phyloP scores from a whole-genome alignment of 2,329 filamentous ascomycete genomes.

The Fusarium beomiforme region DNA sequence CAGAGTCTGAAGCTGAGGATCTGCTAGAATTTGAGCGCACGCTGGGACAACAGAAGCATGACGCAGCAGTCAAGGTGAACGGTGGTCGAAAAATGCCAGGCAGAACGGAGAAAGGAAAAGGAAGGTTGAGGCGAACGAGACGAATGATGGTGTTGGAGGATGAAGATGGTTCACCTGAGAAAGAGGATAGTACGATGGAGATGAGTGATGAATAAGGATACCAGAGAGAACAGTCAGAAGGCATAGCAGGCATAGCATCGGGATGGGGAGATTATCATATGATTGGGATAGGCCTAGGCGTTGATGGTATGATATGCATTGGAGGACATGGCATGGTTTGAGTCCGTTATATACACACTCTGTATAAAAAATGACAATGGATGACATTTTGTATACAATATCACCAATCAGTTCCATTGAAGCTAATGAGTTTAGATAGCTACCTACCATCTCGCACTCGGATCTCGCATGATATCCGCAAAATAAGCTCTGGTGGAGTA shows the following conservation, averaged over 20 bases:
- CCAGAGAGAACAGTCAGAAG: background rate
- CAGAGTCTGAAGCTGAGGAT: slow-evolving; percentile 58
- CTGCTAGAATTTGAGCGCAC: slow-evolving; percentile 63
- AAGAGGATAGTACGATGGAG: slow-evolving; percentile 63
- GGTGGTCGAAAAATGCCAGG: slow-evolving; percentile 40
- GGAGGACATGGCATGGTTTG: background rate
- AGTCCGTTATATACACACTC: background rate
- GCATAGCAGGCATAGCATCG: slow-evolving; percentile 1
- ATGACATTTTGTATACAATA: background rate
- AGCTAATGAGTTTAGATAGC: too few species aligned
- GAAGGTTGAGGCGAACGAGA: slow-evolving; percentile 50
- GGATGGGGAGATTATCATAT: slow-evolving; percentile 9
- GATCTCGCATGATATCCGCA: background rate
- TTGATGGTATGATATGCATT: slow-evolving; percentile 23
- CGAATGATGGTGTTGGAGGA: slow-evolving; percentile 48
- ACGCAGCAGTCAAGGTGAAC: slow-evolving; percentile 53
- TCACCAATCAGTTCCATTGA: background rate
- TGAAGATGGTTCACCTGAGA: slow-evolving; percentile 49
- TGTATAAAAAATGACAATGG: background rate
- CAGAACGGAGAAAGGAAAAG: slow-evolving; percentile 57
- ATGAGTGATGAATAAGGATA: slow-evolving; percentile 59
- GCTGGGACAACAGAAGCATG: slow-evolving; percentile 58
- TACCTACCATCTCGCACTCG: slow-evolving; percentile 30
- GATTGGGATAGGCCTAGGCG: slow-evolving; percentile 28
- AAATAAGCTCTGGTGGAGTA: slow-evolving; percentile 16